Evolutionary conservation across 345 rosid genomes (phyloP), one percentile per base, ranked within the genome.

Genomic region (Moricandia arvensis): DNA sequence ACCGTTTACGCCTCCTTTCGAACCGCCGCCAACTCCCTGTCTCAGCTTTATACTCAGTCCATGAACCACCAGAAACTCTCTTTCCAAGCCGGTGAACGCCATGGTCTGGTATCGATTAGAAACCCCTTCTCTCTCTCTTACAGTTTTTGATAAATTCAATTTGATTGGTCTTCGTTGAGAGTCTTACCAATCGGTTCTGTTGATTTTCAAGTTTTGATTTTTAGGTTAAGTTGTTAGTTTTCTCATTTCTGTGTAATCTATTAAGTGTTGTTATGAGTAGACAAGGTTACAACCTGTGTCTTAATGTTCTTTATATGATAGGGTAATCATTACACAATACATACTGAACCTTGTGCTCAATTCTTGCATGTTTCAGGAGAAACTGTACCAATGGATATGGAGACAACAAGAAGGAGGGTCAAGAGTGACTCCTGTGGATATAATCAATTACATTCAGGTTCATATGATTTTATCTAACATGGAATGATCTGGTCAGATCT

Each of bases 341-440:
- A n/a, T n/a, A n/a, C n/a, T n/a, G 5, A 12, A 37, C 26, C 38
- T 51, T 17, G 2, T 62, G 41, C 5, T 61, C 13, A 13, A 47
- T 47, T 73, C 16, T 11, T 54, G 60, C 38, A 2, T 5, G 70
- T 70, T 80, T 78, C 78, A 93, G 98, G 98, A 93, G 80, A 93
- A 93, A 72, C 85, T 93, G 75, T 82, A 87, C 80, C 98, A 93
- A 59, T 93, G 96, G 95, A 87, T 93, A 64, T 81, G 83, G 86
- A 86, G 95, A 69, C 90, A 90, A 76, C 93, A 93, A 78, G 98
- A 93, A 73, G 96, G 80, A 74, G 98, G 93, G 24, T 82, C 91
- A 18, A 88, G 95, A 79, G 90, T 88, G 45, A 69, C 95, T 65
- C 75, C 91, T 8, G 59, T 66, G 78, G 98, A 93, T 81, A 82